Base-by-base conservation (phyloP, 495 filamentous ascomycete species). In the Pseudotulostoma volvatum region DNA sequence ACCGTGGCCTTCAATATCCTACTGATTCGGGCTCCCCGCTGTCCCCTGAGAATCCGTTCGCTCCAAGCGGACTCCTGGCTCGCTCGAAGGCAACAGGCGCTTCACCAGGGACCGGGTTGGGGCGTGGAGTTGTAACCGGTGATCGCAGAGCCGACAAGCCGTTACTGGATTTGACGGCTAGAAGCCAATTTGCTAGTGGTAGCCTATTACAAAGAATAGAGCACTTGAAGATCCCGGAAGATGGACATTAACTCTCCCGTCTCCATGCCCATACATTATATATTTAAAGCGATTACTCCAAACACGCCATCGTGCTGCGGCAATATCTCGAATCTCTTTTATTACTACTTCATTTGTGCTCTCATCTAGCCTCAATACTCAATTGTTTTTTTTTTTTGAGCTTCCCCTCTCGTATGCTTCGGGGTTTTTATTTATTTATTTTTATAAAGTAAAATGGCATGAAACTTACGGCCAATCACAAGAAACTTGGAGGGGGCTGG, bases 41-140 rank as follows among this genome's bases (percentile, higher is more conserved):
- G 39, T 53, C 28, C 1, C 48, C 19, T 37, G 52, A 31, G 2
- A 31, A 41, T 7, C 51, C 57, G 7, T 67, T 64, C 36, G 42
- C 50, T 1, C 58, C 63, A 0, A 55, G 64, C 20, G 59, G 56
- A 18, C 54, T 67, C 11, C 41, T 67, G 7, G 53, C 61, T 16
- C 52, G 47, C 2, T 50, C 55, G 11, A 42, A 36, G n/a, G 20
- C 50, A 51, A 13, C 25, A 13, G 30, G 30, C 36, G 8, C 44
- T 33, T 38, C 37, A n/a, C 9, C 40, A 3, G 40, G 43, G 9
- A 39, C 37, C 1, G 53, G 61, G 11, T 44, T 45, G 11, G 71
- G 74, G 2, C 62, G 66, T 14, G 74, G 73, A 0, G 60, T 74
- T 1, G 67, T 63, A 35, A 71, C 65, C 3, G 69, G 70, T 7